Conservation (phyloP, 2,329 filamentous ascomycete genomes). For the Fusarium succisae region DNA sequence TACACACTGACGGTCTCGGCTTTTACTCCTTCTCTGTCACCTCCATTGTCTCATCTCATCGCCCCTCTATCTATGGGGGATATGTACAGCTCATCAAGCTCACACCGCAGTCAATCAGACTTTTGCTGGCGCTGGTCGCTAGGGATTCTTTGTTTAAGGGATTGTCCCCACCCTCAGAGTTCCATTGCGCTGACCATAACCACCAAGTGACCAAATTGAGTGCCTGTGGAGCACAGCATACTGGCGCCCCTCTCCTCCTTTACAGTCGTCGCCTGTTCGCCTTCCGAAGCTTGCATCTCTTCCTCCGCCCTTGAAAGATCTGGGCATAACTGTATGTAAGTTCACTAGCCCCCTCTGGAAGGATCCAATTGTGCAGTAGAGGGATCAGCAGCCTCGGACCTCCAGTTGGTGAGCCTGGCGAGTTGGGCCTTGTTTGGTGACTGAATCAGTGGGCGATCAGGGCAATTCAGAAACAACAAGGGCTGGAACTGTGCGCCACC, state of each 20-base stretch:
- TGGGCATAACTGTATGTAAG: slow-evolving; percentile 8
- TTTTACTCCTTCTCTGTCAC: slow-evolving; percentile 8
- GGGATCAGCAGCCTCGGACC: slow-evolving; percentile 23
- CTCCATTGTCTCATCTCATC: slow-evolving; percentile 20
- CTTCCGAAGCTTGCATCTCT: slow-evolving; percentile 9
- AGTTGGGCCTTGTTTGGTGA: slow-evolving; percentile 1
- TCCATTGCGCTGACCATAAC: slow-evolving; percentile 34
- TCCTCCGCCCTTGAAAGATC: slow-evolving; percentile 15
- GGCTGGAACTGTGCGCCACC: slow-evolving; percentile 37
- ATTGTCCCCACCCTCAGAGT: slow-evolving; percentile 30
- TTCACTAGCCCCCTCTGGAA: slow-evolving; percentile 22
- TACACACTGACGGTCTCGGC: slow-evolving; percentile 14
- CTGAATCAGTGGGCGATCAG: too few species aligned
- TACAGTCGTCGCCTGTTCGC: background rate
- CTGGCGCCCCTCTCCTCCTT: background rate
- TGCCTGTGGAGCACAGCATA: slow-evolving; percentile 18
- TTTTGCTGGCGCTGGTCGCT: slow-evolving; percentile 7
- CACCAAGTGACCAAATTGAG: slow-evolving; percentile 8
- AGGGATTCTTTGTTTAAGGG: slow-evolving; percentile 17
- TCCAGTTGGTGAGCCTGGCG: slow-evolving; percentile 11
- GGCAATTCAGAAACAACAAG: background rate
- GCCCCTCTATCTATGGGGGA: slow-evolving; percentile 5
- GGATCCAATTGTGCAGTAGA: slow-evolving; percentile 3
- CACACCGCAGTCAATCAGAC: slow-evolving; percentile 2
- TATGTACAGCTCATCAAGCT: slow-evolving; percentile 8